phyloP scores from a whole-genome alignment of 371 early-diverging fungal species.

The Mortierella sp. region DNA sequence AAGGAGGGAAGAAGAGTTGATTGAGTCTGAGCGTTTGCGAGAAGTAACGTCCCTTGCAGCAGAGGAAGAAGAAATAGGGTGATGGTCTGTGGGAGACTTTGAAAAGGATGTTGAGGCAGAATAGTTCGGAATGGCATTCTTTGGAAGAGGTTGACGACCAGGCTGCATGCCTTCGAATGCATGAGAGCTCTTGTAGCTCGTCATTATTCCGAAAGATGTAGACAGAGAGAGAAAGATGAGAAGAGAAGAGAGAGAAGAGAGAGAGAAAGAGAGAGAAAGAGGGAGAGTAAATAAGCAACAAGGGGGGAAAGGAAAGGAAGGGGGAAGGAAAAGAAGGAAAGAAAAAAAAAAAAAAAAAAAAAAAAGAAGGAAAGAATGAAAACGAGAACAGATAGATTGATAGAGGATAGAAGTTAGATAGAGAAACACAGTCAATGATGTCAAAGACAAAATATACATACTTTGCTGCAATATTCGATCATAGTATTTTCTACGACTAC shows the following conservation, averaged over 20 bases:
- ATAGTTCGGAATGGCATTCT: constrained; percentile 21
- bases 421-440: not conserved
- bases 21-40: constrained; percentile 36
- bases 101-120: constrained; percentile 11
- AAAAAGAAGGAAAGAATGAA: not conserved
- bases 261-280: not conserved
- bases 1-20: constrained; percentile 22
- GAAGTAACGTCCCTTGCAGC: constrained; percentile 1
- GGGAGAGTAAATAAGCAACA: not conserved
- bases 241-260: not conserved
- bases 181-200: constrained; percentile 50
- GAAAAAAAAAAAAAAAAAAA: not conserved
- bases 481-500: too few species aligned
- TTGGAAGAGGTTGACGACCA: constrained; percentile 32
- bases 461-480: too few species aligned
- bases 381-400: too few species aligned
- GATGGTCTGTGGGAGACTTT: not conserved
- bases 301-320: not conserved
- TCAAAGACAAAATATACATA: not conserved
- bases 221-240: not conserved
- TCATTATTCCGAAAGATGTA: constrained; percentile 14
- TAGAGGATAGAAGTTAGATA: too few species aligned
- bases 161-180: constrained; percentile 36
- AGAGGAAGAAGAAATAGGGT: not conserved
- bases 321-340: not conserved